Base-by-base conservation (phyloP, 2,329 filamentous ascomycete genomes). In the Septoria linicola region DNA sequence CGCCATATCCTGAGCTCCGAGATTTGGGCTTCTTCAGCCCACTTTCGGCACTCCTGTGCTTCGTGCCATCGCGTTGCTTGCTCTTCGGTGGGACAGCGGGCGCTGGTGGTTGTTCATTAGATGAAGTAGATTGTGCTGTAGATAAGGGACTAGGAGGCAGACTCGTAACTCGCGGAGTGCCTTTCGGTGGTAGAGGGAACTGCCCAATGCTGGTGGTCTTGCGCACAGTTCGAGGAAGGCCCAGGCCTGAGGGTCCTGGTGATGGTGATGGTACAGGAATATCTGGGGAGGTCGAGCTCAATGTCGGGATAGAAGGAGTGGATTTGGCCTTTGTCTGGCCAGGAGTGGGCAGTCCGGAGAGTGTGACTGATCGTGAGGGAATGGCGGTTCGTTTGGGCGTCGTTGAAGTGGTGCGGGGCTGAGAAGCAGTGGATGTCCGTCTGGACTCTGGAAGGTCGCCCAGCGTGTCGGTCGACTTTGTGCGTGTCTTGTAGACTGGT, bases 191-290 rank as follows among this genome's bases (percentile, higher is more conserved):
- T 59, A 95, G 88, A 23, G 92, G 92, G 66, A 97, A 96, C 1
- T 89, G 85, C 66, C 91, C 92, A 65, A 96, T 95, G 76, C 91
- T 96, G 64, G 95, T 86, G 1, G 88, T 88, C 72, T 95, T 95
- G 56, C 90, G 83, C 49, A 96, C 72, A 1, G 84, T 82, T 69
- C 85, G 91, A 20, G 59, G 59, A n/a, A 59, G 32, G 10, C 45
- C 57, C 27, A 47, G 40, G 42, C 45, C 41, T 1, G 53, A 34
- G 35, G 41, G 32, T 13, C 46, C 45, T n/a, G 54, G 51, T 17
- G 54, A 54, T 10, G 50, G 49, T n/a, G 53, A 44, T 19, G 53
- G 52, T 6, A 41, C 41, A 8, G 51, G 49, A 23, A 48, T 34
- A 20, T 57, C 49, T 3, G 81, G 75, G 21, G 68, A 62, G 32